Conservation (phyloP, 1,284 basidiomycete genomes). For the Gomphus bonarii region DNA sequence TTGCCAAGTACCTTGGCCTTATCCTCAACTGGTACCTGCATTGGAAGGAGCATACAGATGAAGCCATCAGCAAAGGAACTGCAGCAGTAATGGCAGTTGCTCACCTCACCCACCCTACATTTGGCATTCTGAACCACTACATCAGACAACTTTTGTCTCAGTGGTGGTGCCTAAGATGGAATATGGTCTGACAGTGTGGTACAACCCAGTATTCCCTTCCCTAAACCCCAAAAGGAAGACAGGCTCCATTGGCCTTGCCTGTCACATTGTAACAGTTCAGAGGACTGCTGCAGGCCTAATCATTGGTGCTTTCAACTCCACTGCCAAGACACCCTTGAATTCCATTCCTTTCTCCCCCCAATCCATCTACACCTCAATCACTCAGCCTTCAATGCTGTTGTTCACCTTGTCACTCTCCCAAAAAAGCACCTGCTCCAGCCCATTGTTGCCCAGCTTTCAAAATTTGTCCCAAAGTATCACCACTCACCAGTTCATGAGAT, state of each 20-base stretch:
- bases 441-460: background rate
- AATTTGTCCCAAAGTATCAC: slow-evolving; percentile 4
- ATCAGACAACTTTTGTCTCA: slow-evolving; percentile 4
- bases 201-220: background rate
- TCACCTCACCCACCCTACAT: background rate
- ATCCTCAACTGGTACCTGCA: slow-evolving; percentile 4
- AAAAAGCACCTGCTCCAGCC: slow-evolving; percentile 9
- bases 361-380: slow-evolving; percentile 11
- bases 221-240: background rate
- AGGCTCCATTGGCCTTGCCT: slow-evolving; percentile 5
- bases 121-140: slow-evolving; percentile 1
- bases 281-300: slow-evolving; percentile 12
- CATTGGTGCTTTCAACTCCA: slow-evolving; percentile 14
- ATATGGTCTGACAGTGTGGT: slow-evolving; percentile 9
- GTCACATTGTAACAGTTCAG: background rate
- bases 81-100: slow-evolving; percentile 2
- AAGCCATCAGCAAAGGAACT: slow-evolving; percentile 2
- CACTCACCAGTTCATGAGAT: slow-evolving; percentile 14
- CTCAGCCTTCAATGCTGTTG: slow-evolving; percentile 4
- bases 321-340: slow-evolving; percentile 12
- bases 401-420: slow-evolving; percentile 13
- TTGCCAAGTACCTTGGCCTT: background rate
- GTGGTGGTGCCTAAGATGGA: slow-evolving; percentile 9
- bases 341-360: slow-evolving; percentile 13
- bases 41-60: slow-evolving; percentile 7